Conservation (phyloP, 2,329 filamentous ascomycete genomes). For the Aspergillus glaucus region DNA sequence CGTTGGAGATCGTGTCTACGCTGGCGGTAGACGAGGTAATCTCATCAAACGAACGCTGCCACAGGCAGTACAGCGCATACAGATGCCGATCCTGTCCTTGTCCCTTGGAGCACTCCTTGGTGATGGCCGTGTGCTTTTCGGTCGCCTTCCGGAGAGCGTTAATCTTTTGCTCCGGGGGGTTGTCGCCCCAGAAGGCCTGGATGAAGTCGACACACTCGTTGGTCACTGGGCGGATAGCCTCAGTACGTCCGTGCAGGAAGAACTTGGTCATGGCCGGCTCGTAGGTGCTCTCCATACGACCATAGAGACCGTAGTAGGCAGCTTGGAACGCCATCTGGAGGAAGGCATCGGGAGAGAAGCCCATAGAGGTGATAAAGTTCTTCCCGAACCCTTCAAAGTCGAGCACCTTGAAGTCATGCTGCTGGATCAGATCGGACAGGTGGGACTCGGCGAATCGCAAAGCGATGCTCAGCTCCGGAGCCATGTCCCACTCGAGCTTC, state of each 20-base stretch:
- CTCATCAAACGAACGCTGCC: conserved; percentile 82
- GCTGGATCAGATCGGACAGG: conserved; percentile 86
- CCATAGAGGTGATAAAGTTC: conserved; percentile 95
- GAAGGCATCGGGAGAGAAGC: conserved; percentile 93
- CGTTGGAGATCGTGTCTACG: conserved; percentile 49
- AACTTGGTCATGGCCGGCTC: conserved; percentile 98
- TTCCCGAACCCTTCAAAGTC: conserved; percentile 89
- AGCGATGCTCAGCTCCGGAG: conserved; percentile 81
- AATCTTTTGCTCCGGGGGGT: conserved; percentile 74
- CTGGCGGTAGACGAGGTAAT: conserved; percentile 48
- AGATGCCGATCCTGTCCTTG: conserved; percentile 88
- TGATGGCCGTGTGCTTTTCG: conserved; percentile 71
- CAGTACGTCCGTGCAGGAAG: conserved; percentile 87
- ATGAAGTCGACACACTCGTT: conserved; percentile 82
- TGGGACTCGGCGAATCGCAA: conserved; percentile 93
- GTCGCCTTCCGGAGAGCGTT: conserved; percentile 79
- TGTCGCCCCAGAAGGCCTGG: conserved; percentile 89
- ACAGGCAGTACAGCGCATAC: conserved; percentile 89
- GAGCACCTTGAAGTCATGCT: conserved; percentile 90
- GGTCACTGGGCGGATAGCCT: conserved; percentile 83
- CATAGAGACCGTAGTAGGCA: conserved; percentile 94
- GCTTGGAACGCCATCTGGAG: conserved; percentile 99
- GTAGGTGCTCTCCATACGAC: conserved; percentile 88
- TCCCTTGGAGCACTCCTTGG: conserved; percentile 79
- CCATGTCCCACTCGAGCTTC: conserved; percentile 97